Evolutionary conservation across 169 alveolate species (phyloP).

Genomic region (Plasmodium yoelii): DNA sequence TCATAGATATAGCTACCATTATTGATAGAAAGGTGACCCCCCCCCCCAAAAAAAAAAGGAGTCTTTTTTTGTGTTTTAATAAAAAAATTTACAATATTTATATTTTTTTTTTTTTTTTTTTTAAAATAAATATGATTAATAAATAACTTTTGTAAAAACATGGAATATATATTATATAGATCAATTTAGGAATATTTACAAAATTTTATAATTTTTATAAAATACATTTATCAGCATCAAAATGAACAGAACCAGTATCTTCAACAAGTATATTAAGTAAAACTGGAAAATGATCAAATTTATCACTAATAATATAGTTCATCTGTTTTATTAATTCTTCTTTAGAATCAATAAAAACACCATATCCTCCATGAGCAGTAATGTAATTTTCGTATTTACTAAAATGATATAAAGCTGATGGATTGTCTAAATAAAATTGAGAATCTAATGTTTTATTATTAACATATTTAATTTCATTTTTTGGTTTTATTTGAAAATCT

Average conservation of each 20-base stretch:
- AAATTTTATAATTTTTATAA: background rate
- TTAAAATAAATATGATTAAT: no score
- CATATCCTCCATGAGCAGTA: slow-evolving; percentile 73
- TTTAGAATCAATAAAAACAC: slow-evolving; percentile 42
- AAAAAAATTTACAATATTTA: no score
- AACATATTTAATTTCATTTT: background rate
- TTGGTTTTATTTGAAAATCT: slow-evolving; percentile 10
- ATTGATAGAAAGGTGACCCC: no score
- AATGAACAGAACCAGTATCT: slow-evolving; percentile 34
- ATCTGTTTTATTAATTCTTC: slow-evolving; percentile 46
- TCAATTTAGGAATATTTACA: no score
- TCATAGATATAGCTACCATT: no score
- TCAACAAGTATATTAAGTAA: slow-evolving; percentile 43
- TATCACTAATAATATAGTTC: slow-evolving; percentile 20
- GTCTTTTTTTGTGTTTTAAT: no score
- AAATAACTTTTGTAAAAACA: no score
- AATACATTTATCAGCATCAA: slow-evolving; percentile 37
- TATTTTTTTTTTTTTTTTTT: no score
- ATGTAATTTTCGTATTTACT: slow-evolving; percentile 68
- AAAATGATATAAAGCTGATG: slow-evolving; percentile 57
- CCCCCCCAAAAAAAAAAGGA: no score
- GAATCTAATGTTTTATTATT: background rate
- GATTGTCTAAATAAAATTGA: slow-evolving; percentile 37
- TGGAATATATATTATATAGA: no score
- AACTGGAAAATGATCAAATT: slow-evolving; percentile 46